Evolutionary conservation across 441 rosid species (phyloP).

Genomic region (Populus hybrid): DNA sequence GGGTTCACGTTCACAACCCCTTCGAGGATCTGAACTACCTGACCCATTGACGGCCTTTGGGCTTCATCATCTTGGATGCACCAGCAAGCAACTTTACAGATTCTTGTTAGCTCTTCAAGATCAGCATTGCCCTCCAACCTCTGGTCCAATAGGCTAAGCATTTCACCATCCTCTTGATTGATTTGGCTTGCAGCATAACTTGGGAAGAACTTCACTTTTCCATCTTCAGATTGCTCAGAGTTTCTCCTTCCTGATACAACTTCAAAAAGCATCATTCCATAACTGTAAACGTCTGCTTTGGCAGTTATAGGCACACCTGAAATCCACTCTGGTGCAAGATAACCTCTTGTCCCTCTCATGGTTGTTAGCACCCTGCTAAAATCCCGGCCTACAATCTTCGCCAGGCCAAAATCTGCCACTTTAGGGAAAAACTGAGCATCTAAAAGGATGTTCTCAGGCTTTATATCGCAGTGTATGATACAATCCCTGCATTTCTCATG

Average conservation of each 20-base stretch:
- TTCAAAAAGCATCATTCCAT: slow-evolving; percentile 83
- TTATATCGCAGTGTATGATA: too few relatives aligned
- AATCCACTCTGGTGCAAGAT: slow-evolving; percentile 81
- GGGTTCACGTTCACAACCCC: slow-evolving; percentile 50
- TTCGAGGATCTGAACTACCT: slow-evolving; percentile 79
- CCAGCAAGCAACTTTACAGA: slow-evolving; percentile 68
- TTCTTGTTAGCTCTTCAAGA: slow-evolving; percentile 48
- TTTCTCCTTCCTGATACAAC: slow-evolving; percentile 66
- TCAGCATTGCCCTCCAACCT: slow-evolving; percentile 35
- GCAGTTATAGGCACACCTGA: slow-evolving; percentile 71
- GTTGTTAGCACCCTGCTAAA: too few relatives aligned
- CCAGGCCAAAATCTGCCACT: too few relatives aligned
- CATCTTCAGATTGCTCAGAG: slow-evolving; percentile 45
- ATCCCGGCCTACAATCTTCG: too few relatives aligned
- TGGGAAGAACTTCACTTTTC: slow-evolving; percentile 51
- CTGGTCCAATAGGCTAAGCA: slow-evolving; percentile 43
- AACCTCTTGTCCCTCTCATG: slow-evolving; percentile 48
- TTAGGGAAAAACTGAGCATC: too few relatives aligned
- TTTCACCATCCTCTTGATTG: slow-evolving; percentile 8
- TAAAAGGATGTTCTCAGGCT: too few relatives aligned
- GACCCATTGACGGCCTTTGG: slow-evolving; percentile 67
- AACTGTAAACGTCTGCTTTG: slow-evolving; percentile 81
- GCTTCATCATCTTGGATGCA: slow-evolving; percentile 72
- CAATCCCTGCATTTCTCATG: too few relatives aligned
- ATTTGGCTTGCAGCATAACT: slow-evolving; percentile 43